phyloP scores from a whole-genome alignment of 2,329 filamentous ascomycete genomes.

The Curvularia sp. region DNA sequence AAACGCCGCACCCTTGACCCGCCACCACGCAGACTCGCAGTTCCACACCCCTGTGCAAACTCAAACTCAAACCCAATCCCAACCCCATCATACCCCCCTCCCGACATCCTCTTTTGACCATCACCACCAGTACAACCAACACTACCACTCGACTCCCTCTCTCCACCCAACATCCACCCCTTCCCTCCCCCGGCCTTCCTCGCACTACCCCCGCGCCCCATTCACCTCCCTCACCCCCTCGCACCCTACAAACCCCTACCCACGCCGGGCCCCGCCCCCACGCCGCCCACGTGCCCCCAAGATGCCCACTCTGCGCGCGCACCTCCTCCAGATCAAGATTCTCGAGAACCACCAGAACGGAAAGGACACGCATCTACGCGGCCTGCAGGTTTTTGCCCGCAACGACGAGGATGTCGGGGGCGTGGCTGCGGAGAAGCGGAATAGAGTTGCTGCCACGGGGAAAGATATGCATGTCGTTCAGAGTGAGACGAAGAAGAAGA shows the following conservation, averaged over 20 bases:
- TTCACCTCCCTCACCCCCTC: slow-evolving; percentile 31
- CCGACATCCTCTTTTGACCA: slow-evolving; percentile 4
- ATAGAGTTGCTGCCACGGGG: not conserved
- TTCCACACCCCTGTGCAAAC: slow-evolving; percentile 18
- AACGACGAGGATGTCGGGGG: slow-evolving; percentile 41
- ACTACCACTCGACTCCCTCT: slow-evolving; percentile 12
- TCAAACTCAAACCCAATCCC: slow-evolving; percentile 5
- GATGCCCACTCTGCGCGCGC: slow-evolving; percentile 80
- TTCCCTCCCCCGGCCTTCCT: slow-evolving; percentile 19
- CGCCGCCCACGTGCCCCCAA: slow-evolving; percentile 59
- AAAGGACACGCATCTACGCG: slow-evolving; percentile 96
- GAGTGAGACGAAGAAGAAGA: not conserved
- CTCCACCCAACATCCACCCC: slow-evolving; percentile 19
- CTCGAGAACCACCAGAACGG: slow-evolving; percentile 98
- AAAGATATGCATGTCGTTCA: not conserved
- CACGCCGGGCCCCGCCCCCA: not conserved
- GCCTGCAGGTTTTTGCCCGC: slow-evolving; percentile 80
- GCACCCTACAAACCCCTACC: not conserved
- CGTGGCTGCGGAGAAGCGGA: not conserved
- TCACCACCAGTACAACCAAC: slow-evolving; percentile 3
- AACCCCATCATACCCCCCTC: slow-evolving; percentile 1
- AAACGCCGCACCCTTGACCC: slow-evolving; percentile 23
- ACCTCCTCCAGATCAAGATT: slow-evolving; percentile 88
- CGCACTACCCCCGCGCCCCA: slow-evolving; percentile 26
- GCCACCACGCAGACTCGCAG: not conserved